Evolutionary conservation across 176 grass and related monocot species (phyloP), one percentile per base, ranked within the genome.

Genomic region (Aegilops sharonensis): DNA sequence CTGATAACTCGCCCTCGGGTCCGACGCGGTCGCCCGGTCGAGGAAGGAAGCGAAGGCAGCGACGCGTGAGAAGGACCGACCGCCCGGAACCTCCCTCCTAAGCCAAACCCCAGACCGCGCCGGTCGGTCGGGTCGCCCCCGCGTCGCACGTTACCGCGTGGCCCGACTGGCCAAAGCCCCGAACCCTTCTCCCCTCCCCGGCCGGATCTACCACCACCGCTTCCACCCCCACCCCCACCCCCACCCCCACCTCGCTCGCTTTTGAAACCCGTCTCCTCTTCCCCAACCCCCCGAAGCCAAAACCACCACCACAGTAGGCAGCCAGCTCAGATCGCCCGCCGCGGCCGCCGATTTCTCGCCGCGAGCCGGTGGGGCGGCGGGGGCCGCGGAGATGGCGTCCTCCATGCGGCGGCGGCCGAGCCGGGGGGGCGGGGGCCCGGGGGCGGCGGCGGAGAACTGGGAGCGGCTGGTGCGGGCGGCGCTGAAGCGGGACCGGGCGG

Each of bases 391-490:
- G 20, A 84, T 84, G 89, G 36, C 89, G 75, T 87, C 89, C 21
- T 91, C 81, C 40, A 3, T 5, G 43, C 18, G 89, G 60, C 89
- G 85, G 68, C 64, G 91, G 20, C 67, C 83, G 47, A 70, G 84
- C 56, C 52, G 75, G 5, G 29, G 73, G 4, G 82, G 79, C 50
- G 84, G 20, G 64, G 72, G 72, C 6, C 70, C 86, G 45, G 90
- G 85, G 35, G 77, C 84, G 81, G 91, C 87, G 27, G 37, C 66
- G 60, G 91, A 89, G 39, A 98, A 95, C 88, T 98, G 95, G 95
- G 95, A 98, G 88, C 89, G 93, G 36, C 91, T 98, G 52, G 91
- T 95, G 60, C 84, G 88, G 18, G 91, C 95, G 17, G 81, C 90
- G 54, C 85, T 90, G 14, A 92, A 92, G 90, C 83, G 76, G 82